Percentiles rank a stretch among this genome's conserved stretches.
These are phyloP conservation scores for Eudorina sp. DNA, from an alignment of 139 green algal species.

Conservation along the genomic window DNA sequence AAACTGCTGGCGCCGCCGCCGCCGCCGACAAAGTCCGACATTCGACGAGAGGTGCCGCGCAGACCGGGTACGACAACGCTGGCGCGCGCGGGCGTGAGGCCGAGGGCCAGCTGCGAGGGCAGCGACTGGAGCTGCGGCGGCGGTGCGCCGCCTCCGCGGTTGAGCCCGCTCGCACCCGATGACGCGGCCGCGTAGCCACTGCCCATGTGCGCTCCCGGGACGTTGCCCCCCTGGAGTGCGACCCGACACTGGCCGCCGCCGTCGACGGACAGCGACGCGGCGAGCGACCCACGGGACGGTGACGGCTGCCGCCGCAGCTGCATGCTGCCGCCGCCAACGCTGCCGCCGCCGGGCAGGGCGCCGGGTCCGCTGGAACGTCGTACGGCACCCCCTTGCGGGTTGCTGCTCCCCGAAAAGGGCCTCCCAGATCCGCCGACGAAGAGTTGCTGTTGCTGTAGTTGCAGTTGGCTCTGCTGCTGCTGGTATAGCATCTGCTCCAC, in stretches of 20 bases:
- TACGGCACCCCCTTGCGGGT: too few relatives aligned
- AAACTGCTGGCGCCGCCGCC: background rate
- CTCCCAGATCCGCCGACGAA: too few relatives aligned
- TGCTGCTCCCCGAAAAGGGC: too few relatives aligned
- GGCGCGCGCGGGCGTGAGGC: background rate
- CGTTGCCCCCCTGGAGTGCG: background rate
- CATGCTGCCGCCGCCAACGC: background rate
- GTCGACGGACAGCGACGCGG: background rate
- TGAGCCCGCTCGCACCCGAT: too few relatives aligned
- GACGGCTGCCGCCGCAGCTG: background rate
- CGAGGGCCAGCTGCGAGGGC: background rate
- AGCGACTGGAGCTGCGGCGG: background rate
- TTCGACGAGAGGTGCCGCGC: background rate
- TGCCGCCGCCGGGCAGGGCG: background rate
- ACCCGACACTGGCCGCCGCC: background rate
- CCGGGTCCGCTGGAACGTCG: background rate
- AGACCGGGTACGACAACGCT: background rate
- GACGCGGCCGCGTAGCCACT: too few relatives aligned
- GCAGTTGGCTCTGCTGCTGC: background rate
- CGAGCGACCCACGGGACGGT: background rate
- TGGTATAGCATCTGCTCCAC: conserved; percentile 36
- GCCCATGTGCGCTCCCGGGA: background rate
- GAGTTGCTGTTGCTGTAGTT: background rate
- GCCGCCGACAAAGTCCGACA: conserved; percentile 36
- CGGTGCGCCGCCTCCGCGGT: background rate